A percentile compares a stretch with the other conserved stretches of the same genome.
phyloP scores from a whole-genome alignment of 2,329 filamentous ascomycete genomes.

The Cryphonectria nitschkei region DNA sequence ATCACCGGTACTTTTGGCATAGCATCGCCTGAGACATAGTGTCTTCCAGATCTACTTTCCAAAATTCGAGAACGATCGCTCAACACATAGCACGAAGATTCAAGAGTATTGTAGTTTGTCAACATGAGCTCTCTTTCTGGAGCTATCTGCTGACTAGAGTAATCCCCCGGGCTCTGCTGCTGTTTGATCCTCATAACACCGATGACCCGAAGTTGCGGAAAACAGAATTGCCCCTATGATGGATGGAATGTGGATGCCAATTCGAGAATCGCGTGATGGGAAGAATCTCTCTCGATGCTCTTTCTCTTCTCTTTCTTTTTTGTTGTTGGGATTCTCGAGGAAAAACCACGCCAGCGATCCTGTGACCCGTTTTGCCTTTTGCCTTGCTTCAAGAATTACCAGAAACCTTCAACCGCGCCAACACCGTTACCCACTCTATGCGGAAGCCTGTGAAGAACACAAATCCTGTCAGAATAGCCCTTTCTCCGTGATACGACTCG shows the following conservation, averaged over 20 bases:
- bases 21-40: neutral
- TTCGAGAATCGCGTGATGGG: constrained; percentile 20
- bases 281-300: constrained; percentile 11
- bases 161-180: constrained; percentile 25
- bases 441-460: constrained; percentile 23
- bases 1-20: neutral
- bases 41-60: neutral
- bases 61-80: neutral
- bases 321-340: neutral
- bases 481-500: neutral
- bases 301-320: constrained; percentile 12
- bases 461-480: constrained; percentile 9
- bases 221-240: constrained; percentile 30
- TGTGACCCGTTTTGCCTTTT: constrained; percentile 30
- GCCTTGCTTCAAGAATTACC: constrained; percentile 29
- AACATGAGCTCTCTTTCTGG: constrained; percentile 30
- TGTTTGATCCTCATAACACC: constrained; percentile 31
- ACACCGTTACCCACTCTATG: constrained; percentile 29
- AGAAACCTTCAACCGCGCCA: constrained; percentile 26
- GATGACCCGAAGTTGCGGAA: constrained; percentile 30
- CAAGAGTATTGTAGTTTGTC: constrained; percentile 25
- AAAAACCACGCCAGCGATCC: constrained; percentile 30
- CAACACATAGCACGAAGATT: neutral
- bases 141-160: constrained; percentile 31
- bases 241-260: constrained; percentile 27